Base-by-base conservation (phyloP, 2,329 filamentous ascomycete species). In the Nectriaceae sp. region DNA sequence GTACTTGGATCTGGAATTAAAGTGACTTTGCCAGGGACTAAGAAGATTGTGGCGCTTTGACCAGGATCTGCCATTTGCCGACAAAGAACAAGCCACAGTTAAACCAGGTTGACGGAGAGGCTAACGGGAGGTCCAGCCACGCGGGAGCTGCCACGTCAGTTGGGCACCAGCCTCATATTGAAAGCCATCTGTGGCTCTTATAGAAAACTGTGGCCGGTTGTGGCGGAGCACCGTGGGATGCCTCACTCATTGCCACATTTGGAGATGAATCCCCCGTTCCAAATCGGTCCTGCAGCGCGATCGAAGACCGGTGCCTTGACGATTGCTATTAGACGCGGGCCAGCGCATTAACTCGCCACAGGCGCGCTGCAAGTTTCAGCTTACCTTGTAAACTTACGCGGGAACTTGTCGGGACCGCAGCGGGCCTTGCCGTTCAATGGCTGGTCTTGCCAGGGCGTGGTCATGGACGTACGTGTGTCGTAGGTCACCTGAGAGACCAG, bases 121-220 rank as follows among this genome's bases (percentile, higher is more conserved):
- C 53, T 59, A 59, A 47, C 54, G 59, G 54, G 53, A 50, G 54
- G 52, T 53, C 54, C 63, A 66, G 66, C 66, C 63, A 66, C 64
- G 64, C 54, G 56, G 56, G 50, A 60, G 47, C 53, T 71, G 73
- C 71, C 73, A 75, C 73, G 73, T 75, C 72, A 71, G 59, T 46
- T 43, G 42, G 49, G 21, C 60, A 55, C 69, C 63, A 74, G 70
- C 70, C 71, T 72, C 69, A 70, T 54, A 44, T 55, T 55, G 47
- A 39, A n/a, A 39, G 18, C 37, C 37, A 10, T 39, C 37, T 21
- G 18, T 21, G 19, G 37, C 37, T 21, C 37, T 36, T 36, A 31
- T 31, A 31, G 26, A 31, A 44, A 46, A 56, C 44, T 55, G 51
- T 51, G 46, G 51, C 49, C 47, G 38, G 22, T 46, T 66, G 70